phyloP scores from a whole-genome alignment of 495 filamentous ascomycete species.

The Immersiella caudata region DNA sequence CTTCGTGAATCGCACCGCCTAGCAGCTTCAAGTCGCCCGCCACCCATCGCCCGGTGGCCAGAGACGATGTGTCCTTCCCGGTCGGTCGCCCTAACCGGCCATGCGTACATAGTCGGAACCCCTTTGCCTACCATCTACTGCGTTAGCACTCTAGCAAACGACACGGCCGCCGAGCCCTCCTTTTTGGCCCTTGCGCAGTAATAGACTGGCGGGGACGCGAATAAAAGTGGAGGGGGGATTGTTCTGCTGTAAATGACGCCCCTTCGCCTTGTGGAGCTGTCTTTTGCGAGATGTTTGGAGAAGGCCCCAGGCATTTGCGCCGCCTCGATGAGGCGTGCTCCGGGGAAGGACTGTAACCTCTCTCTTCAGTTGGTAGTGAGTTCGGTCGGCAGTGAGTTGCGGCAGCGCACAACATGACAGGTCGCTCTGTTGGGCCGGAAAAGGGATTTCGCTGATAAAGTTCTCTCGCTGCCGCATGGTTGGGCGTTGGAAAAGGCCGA shows the following conservation, averaged over 20 bases:
- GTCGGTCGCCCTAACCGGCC: neutral
- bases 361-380: neutral
- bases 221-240: neutral
- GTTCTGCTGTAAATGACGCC: neutral
- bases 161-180: neutral
- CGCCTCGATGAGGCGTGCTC: neutral
- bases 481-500: neutral
- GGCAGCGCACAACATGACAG: neutral
- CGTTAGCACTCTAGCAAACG: too few species aligned
- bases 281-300: neutral
- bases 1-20: neutral
- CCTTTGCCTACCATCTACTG: neutral
- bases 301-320: neutral
- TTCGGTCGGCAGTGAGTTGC: neutral
- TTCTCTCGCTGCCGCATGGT: neutral
- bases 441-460: neutral
- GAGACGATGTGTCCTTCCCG: neutral
- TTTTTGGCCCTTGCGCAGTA: neutral
- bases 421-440: neutral
- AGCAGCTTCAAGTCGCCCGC: neutral
- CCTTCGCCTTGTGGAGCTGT: neutral
- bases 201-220: neutral
- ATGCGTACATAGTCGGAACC: neutral
- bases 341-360: neutral
- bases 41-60: neutral